Evolutionary conservation across 768 basidiomycete genomes (phyloP), one percentile per base, ranked within the genome.

Genomic region (Tephrocybe sp.): DNA sequence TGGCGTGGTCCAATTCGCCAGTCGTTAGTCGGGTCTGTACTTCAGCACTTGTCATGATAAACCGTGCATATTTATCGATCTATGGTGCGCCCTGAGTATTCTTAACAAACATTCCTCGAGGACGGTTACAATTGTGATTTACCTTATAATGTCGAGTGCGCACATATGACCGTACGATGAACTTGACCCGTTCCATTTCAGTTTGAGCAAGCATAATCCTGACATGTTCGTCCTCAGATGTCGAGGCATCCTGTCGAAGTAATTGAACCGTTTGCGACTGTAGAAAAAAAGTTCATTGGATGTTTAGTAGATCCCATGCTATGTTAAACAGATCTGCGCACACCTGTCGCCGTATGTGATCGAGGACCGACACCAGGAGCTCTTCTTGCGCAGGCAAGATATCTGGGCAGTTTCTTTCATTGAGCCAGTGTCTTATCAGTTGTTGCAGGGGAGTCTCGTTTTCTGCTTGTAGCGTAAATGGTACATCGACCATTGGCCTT

Each of bases 151-250:
- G 66, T 52, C 94, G 76, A 23, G 89, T 91, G 19, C 95, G 80
- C 4, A 96, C 79, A 65, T 96, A 98, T 1, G 92, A 91, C 51
- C 94, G 73, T 20, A 97, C 83, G 49, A 96, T 81, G 62, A 93
- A 98, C 68, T 93, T 95, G 60, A 92, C 90, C 36, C 95, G 83
- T 64, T 98, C 94, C 58, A 96, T 82, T 68, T 98, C 94, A 0
- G 92, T 95, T 69, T 95, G 92, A 0, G 91, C 94, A 47, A 98
- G 85, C 76, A 92, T 87, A 31, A 96, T 89, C 57, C 92, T 77
- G 53, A 94, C 89, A 61, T 98, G 93, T 56, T 98, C 94, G 54
- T 96, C 92, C 61, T 96, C 92, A 1, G 87, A 91, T 2, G 90
- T 86, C 33, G 83, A 79, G 0, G 91, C 88, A 65, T 96, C 92